phyloP scores from a whole-genome alignment of 108 stramenopile species.

The Chaetoceros tenuissimus region DNA sequence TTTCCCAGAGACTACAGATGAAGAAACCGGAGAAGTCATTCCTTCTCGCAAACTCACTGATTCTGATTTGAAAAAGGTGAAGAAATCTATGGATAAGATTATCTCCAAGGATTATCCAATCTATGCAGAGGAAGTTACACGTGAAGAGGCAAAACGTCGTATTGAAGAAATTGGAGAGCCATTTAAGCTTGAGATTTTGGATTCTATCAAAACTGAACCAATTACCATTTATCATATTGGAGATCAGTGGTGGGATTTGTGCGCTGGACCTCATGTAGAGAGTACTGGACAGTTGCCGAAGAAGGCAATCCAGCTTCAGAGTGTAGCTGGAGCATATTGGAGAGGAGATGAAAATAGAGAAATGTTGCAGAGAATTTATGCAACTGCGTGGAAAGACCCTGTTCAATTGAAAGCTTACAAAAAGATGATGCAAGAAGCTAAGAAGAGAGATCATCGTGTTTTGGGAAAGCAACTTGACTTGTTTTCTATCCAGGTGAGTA shows the following conservation, averaged over 20 bases:
- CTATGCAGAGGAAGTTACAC: conserved; percentile 77
- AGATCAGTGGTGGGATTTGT: conserved; percentile 97
- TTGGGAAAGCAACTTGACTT: conserved; percentile 93
- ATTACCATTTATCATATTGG: conserved; percentile 96
- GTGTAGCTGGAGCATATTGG: conserved; percentile 98
- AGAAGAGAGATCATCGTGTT: conserved; percentile 94
- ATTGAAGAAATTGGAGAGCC: conserved; percentile 81
- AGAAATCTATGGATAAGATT: conserved; percentile 97
- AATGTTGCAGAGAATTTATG: conserved; percentile 93
- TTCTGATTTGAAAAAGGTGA: conserved; percentile 79
- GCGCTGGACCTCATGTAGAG: conserved; percentile 95
- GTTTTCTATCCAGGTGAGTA: conserved; percentile 84
- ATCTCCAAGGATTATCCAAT: conserved; percentile 84
- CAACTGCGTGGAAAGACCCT: conserved; percentile 90
- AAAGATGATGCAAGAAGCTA: conserved; percentile 90
- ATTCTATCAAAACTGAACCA: conserved; percentile 86
- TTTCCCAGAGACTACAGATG: conserved; percentile 68
- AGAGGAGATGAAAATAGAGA: conserved; percentile 94
- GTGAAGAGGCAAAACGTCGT: conserved; percentile 81
- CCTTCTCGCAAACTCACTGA: conserved; percentile 66
- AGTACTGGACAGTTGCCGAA: conserved; percentile 76
- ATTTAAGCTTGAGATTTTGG: conserved; percentile 93
- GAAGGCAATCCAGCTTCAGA: conserved; percentile 76
- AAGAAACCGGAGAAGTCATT: conserved; percentile 54
- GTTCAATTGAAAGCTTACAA: conserved; percentile 80